phyloP scores from a whole-genome alignment of 225 moss, liverwort and hornwort genomes.

The Thuidium tamariscinum region DNA sequence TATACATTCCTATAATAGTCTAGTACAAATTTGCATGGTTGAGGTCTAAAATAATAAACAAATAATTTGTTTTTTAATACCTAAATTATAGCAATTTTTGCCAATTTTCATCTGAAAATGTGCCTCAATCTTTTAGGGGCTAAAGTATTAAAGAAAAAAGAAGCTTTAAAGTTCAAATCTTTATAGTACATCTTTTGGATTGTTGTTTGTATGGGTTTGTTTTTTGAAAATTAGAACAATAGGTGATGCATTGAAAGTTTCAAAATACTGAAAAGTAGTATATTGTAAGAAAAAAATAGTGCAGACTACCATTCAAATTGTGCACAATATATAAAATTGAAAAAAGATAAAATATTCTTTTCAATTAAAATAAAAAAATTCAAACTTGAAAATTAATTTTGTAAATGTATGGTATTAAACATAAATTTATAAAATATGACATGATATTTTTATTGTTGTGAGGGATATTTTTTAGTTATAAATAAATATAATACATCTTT shows the following conservation, averaged over 20 bases:
- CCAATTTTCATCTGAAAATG: too few relatives aligned
- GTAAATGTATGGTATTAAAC: not conserved
- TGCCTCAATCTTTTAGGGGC: fast-evolving
- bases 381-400: not conserved
- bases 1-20: too few relatives aligned
- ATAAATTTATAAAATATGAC: not conserved
- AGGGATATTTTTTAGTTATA: fast-evolving
- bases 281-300: not conserved
- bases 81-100: not conserved
- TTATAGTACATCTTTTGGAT: not conserved
- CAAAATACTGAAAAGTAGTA: not conserved
- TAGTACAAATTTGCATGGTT: too few relatives aligned
- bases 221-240: fast-evolving
- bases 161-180: not conserved
- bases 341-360: not conserved
- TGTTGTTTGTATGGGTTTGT: fast-evolving
- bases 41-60: too few relatives aligned
- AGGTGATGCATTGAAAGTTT: not conserved
- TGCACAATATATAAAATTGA: too few relatives aligned
- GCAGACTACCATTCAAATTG: not conserved
- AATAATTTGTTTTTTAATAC: too few relatives aligned
- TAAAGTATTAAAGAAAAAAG: too few relatives aligned
- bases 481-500: too few relatives aligned
- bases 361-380: too few relatives aligned
- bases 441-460: not conserved